Evolutionary conservation across 2,329 filamentous ascomycete species (phyloP).

Genomic region (Cercospora sp.): DNA sequence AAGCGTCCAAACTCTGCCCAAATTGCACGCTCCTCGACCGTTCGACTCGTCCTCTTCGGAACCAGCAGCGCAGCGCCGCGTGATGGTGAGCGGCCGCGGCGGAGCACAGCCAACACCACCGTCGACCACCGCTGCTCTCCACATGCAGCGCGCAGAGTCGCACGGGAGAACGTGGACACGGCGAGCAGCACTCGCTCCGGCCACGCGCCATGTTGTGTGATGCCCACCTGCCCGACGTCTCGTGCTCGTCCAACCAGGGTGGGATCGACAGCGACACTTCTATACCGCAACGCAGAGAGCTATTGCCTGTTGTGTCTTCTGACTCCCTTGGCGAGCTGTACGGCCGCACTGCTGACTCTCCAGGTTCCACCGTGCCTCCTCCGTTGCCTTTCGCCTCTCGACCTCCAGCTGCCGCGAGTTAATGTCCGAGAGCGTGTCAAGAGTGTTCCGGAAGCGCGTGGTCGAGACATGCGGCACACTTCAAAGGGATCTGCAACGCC

Average conservation of each 20-base stretch:
- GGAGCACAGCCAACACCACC: neutral
- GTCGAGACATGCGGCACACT: conserved; percentile 5
- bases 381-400: neutral
- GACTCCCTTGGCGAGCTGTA: neutral
- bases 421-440: neutral
- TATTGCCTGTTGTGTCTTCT: conserved; percentile 1
- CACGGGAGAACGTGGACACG: conserved; percentile 1
- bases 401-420: neutral
- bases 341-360: conserved; percentile 7
- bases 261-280: neutral
- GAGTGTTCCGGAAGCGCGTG: neutral
- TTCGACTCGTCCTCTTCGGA: neutral
- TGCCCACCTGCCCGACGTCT: neutral
- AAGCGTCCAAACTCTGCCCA: conserved; percentile 8
- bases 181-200: neutral
- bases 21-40: conserved; percentile 3
- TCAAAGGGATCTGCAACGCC: conserved; percentile 7
- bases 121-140: neutral
- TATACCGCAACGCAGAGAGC: neutral
- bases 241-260: neutral
- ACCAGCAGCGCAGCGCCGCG: neutral
- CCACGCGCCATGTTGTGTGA: conserved; percentile 9
- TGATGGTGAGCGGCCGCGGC: neutral
- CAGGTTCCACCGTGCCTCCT: neutral
- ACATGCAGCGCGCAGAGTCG: neutral